Percentiles rank a stretch among this genome's conserved stretches.
Conservation (phyloP, 2,329 filamentous ascomycete genomes). For the Fusarium tupiense region DNA sequence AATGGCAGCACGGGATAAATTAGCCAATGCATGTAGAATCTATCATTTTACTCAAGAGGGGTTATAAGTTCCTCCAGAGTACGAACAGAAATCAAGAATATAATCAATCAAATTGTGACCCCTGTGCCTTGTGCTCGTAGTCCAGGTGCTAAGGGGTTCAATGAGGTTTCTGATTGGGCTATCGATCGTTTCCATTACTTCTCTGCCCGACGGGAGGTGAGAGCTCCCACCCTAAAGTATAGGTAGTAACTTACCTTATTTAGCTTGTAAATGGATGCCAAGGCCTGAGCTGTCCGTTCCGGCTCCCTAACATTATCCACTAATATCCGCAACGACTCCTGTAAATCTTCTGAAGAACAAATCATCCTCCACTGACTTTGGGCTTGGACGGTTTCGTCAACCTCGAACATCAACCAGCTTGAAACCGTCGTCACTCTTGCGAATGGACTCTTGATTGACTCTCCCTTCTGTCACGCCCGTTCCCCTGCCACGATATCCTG, state of each 20-base stretch:
- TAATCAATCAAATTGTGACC: background rate
- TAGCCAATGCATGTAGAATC: background rate
- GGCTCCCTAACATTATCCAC: constrained; percentile 21
- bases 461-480: background rate
- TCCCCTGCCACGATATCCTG: constrained; percentile 1
- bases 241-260: background rate
- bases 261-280: background rate
- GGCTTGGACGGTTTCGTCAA: constrained; percentile 18
- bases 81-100: background rate
- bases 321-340: constrained; percentile 35
- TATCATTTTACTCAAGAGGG: background rate
- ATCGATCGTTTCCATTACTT: background rate
- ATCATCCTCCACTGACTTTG: background rate
- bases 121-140: background rate
- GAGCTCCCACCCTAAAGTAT: background rate
- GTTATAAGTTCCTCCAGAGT: background rate
- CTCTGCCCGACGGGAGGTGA: background rate
- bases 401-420: constrained; percentile 21
- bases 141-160: constrained; percentile 18
- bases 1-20: background rate
- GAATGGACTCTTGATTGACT: constrained; percentile 29
- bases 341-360: constrained; percentile 28
- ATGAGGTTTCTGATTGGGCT: constrained; percentile 14
- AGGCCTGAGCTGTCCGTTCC: constrained; percentile 12
- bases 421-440: constrained; percentile 13